These are phyloP conservation scores for Iodosphaeria phyllophila DNA, from an alignment of 2,329 filamentous ascomycete genomes.

Conservation along the genomic window DNA sequence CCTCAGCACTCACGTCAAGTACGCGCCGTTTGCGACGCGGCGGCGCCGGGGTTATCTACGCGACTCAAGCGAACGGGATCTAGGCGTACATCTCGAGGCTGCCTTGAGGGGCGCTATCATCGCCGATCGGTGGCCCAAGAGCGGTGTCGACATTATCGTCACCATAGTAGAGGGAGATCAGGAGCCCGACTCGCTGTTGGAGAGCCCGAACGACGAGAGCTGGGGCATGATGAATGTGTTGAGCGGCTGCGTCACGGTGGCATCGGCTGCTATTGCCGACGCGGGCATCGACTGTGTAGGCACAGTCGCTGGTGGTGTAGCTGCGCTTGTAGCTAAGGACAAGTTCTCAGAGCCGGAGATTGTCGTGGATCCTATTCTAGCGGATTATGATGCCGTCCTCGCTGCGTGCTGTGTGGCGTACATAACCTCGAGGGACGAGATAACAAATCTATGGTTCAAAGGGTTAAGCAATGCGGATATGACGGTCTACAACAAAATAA, in stretches of 20 bases:
- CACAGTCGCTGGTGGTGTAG: constrained; percentile 73
- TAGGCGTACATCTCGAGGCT: constrained; percentile 80
- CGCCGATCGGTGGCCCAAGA: constrained; percentile 95
- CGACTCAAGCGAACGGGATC: constrained; percentile 70
- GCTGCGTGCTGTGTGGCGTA: constrained; percentile 86
- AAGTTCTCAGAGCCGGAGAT: constrained; percentile 20
- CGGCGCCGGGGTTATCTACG: constrained; percentile 70
- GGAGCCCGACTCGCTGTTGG: constrained; percentile 34
- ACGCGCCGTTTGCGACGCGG: constrained; percentile 80
- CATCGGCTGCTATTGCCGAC: constrained; percentile 81
- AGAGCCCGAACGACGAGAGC: constrained; percentile 37
- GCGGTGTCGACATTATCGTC: constrained; percentile 84
- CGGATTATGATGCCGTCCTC: constrained; percentile 58
- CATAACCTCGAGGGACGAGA: constrained; percentile 68
- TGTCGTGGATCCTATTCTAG: constrained; percentile 66
- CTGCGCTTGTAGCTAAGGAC: constrained; percentile 45
- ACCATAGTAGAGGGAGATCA: constrained; percentile 90
- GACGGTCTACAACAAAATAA: constrained; percentile 19
- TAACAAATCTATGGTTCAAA: constrained; percentile 90
- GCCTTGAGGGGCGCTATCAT: constrained; percentile 79
- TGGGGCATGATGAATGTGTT: constrained; percentile 89
- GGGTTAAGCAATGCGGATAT: constrained; percentile 34
- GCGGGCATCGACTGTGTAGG: constrained; percentile 94
- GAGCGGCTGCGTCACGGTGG: constrained; percentile 81
- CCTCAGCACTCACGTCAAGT: constrained; percentile 86